A percentile compares a stretch with the other conserved stretches of the same genome.
phyloP scores from a whole-genome alignment of 768 basidiomycete genomes.

The Lyophyllum decastes region DNA sequence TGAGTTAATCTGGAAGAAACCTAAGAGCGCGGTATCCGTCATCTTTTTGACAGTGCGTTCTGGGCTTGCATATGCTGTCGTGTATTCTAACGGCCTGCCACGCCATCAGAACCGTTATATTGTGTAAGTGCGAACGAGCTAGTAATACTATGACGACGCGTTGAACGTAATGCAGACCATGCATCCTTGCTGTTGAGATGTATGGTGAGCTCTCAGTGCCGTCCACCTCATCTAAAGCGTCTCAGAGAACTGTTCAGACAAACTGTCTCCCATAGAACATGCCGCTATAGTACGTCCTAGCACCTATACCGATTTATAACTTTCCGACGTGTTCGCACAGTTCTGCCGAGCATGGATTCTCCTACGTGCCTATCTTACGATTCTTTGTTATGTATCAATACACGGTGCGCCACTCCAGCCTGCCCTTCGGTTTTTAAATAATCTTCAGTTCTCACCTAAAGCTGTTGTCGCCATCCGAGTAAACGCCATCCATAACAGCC shows the following conservation, averaged over 20 bases:
- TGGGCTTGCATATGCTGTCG: not conserved
- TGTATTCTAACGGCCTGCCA: not conserved
- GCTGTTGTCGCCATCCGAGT: conserved; percentile 14
- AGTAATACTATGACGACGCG: not conserved
- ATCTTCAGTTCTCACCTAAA: not conserved
- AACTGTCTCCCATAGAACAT: not conserved
- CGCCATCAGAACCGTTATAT: conserved; percentile 14
- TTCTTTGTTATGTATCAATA: conserved; percentile 6
- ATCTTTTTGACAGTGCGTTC: conserved; percentile 12
- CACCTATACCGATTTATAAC: not conserved
- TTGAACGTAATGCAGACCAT: not conserved
- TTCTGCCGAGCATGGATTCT: conserved; percentile 14
- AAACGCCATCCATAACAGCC: conserved; percentile 7
- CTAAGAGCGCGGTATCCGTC: conserved; percentile 3
- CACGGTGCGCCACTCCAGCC: conserved; percentile 2
- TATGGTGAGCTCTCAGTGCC: conserved; percentile 3
- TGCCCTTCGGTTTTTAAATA: not conserved
- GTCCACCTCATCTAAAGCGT: not conserved
- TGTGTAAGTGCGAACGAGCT: not conserved
- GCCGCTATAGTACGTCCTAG: not conserved
- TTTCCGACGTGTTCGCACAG: not conserved
- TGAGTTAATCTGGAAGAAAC: conserved; percentile 14
- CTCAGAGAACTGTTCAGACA: conserved; percentile 1
- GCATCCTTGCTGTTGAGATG: conserved; percentile 1
- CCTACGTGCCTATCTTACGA: conserved; percentile 10